Conservation (phyloP, 139 green algal species). For the Diplosphaera chodatii region DNA sequence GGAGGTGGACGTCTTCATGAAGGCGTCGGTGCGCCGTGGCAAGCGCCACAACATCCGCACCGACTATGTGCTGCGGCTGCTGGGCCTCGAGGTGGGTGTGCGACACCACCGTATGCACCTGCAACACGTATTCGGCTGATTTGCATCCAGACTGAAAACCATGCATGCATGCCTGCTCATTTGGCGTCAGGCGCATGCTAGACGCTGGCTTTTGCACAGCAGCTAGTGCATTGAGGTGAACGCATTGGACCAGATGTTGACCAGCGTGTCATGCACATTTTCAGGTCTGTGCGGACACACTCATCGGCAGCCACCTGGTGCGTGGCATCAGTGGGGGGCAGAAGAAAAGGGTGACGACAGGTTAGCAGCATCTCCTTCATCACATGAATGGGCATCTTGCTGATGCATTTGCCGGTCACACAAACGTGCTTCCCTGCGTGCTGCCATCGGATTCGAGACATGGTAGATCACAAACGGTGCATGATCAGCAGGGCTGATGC, state of each 20-base stretch:
- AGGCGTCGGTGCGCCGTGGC: background rate
- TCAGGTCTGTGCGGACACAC: conserved; percentile 45
- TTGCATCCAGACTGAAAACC: no score
- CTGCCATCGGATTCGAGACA: no score
- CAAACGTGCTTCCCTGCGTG: no score
- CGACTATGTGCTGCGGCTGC: conserved; percentile 16
- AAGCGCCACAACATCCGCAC: conserved; percentile 10
- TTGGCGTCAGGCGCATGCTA: no score
- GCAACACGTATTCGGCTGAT: background rate
- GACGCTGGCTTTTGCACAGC: no score
- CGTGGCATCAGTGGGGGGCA: conserved; percentile 50
- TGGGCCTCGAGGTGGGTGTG: conserved; percentile 16
- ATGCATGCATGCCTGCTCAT: no score
- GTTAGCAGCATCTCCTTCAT: no score
- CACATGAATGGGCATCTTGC: no score
- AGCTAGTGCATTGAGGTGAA: no score
- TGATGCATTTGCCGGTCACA: background rate
- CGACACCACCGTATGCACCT: background rate
- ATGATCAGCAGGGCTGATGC: no score
- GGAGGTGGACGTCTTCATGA: conserved; percentile 27
- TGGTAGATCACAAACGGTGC: no score
- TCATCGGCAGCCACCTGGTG: conserved; percentile 57
- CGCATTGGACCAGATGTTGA: no score
- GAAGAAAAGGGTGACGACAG: conserved; percentile 57
- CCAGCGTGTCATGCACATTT: conserved; percentile 9